phyloP scores from a whole-genome alignment of 495 filamentous ascomycete species.

The Aspergillus conjunctus region DNA sequence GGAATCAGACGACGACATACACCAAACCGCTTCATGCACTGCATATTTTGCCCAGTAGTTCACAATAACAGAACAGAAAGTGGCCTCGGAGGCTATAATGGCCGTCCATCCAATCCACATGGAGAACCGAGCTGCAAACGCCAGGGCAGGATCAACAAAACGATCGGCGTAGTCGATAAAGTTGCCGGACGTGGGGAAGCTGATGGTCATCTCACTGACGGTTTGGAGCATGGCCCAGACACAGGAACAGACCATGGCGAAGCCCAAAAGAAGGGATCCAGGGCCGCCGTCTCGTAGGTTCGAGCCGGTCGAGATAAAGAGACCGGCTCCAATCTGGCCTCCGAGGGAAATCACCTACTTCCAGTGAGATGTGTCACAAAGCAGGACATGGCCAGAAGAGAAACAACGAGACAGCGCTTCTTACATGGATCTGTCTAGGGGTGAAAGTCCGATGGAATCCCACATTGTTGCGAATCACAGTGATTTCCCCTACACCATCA shows the following conservation, averaged over 20 bases:
- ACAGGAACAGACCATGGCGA: constrained; percentile 30
- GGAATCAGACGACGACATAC: too few species aligned
- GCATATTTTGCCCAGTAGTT: constrained; percentile 28
- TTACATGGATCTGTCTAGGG: constrained; percentile 32
- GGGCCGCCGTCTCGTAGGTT: constrained; percentile 29
- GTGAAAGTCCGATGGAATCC: constrained; percentile 32
- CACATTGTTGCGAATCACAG: neutral
- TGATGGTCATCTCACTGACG: constrained; percentile 36
- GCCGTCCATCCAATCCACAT: constrained; percentile 35
- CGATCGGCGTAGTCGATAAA: constrained; percentile 40
- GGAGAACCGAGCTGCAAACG: constrained; percentile 34
- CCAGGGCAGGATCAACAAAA: constrained; percentile 36
- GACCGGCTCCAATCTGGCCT: constrained; percentile 31
- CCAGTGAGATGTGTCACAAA: neutral
- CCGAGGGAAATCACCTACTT: constrained; percentile 36
- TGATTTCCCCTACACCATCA: neutral
- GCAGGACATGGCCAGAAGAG: constrained; percentile 1
- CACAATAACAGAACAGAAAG: constrained; percentile 26
- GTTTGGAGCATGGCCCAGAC: constrained; percentile 36
- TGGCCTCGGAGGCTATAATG: constrained; percentile 30
- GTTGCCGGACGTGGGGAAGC: constrained; percentile 34
- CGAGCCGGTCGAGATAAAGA: constrained; percentile 35
- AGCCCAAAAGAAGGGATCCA: constrained; percentile 32
- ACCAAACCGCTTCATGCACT: constrained; percentile 25
- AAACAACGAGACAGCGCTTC: neutral